Percentiles rank a stretch among this genome's conserved stretches.
phyloP scores from a whole-genome alignment of 345 rosid species.

The Balakata baccata region DNA sequence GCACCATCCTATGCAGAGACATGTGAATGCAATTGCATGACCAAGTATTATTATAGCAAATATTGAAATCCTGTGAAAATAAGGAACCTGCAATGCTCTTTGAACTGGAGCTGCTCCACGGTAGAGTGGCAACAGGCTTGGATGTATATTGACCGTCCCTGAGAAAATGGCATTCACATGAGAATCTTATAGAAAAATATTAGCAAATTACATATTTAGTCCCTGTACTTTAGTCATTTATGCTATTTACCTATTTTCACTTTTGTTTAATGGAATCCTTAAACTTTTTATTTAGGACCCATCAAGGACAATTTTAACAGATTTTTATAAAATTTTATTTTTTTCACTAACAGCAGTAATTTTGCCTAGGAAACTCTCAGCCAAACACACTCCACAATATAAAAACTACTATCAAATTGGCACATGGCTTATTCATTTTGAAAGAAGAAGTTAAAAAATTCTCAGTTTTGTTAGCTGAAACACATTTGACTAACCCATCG shows the following conservation, averaged over 20 bases:
- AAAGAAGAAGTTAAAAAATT: conserved; percentile 13
- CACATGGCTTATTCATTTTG: not conserved
- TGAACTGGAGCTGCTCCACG: conserved; percentile 99
- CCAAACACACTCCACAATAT: not conserved
- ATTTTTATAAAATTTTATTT: too few relatives aligned
- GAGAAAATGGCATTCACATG: conserved; percentile 18
- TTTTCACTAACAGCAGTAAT: too few relatives aligned
- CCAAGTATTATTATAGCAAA: conserved; percentile 2
- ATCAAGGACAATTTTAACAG: too few relatives aligned
- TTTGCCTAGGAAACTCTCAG: not conserved
- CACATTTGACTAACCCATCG: conserved; percentile 55
- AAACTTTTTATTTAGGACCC: too few relatives aligned
- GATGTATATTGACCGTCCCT: conserved; percentile 96
- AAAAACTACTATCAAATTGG: conserved; percentile 1
- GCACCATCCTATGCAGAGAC: conserved; percentile 71
- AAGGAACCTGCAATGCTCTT: conserved; percentile 71
- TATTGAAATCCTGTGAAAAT: conserved; percentile 7
- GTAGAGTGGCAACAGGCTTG: conserved; percentile 78
- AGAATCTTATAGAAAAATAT: not conserved
- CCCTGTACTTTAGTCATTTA: too few relatives aligned
- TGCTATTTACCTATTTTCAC: too few relatives aligned
- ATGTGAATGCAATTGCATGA: conserved; percentile 20
- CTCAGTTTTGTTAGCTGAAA: not conserved
- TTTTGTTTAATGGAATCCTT: too few relatives aligned
- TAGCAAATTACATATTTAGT: not conserved